These are phyloP conservation scores for Volutella citrinella DNA, from an alignment of 2,329 filamentous ascomycete genomes.

Conservation along the genomic window DNA sequence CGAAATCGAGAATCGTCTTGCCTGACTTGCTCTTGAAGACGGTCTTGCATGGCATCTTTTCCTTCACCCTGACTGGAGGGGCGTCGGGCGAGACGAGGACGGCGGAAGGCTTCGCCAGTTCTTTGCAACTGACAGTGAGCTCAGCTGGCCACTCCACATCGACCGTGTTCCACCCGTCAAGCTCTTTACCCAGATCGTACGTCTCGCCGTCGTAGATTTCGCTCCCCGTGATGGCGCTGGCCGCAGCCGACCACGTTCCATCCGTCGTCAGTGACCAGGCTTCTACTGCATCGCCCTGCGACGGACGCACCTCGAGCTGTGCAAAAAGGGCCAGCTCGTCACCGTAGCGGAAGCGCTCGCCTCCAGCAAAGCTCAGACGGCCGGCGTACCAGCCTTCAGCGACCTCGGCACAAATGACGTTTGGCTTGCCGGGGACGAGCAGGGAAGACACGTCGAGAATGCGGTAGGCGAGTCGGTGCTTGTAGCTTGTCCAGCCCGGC, in stretches of 20 bases:
- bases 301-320: conserved; percentile 36
- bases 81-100: conserved; percentile 33
- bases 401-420: conserved; percentile 36
- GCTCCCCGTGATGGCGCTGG: conserved; percentile 28
- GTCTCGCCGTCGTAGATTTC: conserved; percentile 52
- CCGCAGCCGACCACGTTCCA: conserved; percentile 32
- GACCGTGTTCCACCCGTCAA: conserved; percentile 1
- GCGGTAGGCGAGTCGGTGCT: conserved; percentile 43
- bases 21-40: conserved; percentile 36
- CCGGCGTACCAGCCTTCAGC: conserved; percentile 49
- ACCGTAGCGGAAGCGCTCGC: conserved; percentile 30
- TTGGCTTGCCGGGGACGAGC: conserved; percentile 28
- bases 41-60: conserved; percentile 27
- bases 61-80: conserved; percentile 39
- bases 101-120: neutral
- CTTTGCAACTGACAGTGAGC: too few species aligned
- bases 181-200: conserved; percentile 38
- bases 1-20: conserved; percentile 53
- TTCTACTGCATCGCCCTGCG: conserved; percentile 24
- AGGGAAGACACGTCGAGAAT: conserved; percentile 44
- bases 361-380: conserved; percentile 24
- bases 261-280: conserved; percentile 30
- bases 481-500: conserved; percentile 39
- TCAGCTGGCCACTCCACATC: too few species aligned
- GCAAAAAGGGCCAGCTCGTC: conserved; percentile 34